Conservation (phyloP, 495 filamentous ascomycete genomes). For the Aspergillus indologenus region DNA sequence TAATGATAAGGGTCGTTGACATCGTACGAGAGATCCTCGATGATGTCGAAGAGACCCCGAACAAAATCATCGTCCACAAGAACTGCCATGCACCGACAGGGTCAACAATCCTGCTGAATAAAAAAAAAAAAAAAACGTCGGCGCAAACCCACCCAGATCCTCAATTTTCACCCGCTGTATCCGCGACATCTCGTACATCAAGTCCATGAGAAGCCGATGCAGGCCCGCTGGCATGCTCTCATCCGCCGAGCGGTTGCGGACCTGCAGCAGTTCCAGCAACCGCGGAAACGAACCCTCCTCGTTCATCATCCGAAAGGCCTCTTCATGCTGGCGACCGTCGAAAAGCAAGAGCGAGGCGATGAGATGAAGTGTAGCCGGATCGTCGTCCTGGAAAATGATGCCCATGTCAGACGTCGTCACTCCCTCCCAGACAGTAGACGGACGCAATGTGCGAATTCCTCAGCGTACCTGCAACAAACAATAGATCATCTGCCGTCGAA, state of each 20-base stretch:
- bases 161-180: slow-evolving; percentile 77
- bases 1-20: slow-evolving; percentile 95
- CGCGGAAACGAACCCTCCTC: slow-evolving; percentile 78
- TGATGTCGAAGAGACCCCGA: slow-evolving; percentile 77
- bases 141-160: slow-evolving; percentile 62
- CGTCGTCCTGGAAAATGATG: slow-evolving; percentile 62
- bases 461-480: slow-evolving; percentile 71
- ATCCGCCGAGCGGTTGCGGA: slow-evolving; percentile 54
- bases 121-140: too few species aligned
- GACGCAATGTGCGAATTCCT: neutral
- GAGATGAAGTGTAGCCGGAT: slow-evolving; percentile 70
- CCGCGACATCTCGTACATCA: slow-evolving; percentile 95
- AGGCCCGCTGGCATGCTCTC: slow-evolving; percentile 62
- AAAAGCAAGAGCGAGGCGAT: slow-evolving; percentile 86
- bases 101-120: slow-evolving; percentile 15
- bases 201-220: slow-evolving; percentile 77
- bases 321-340: slow-evolving; percentile 77
- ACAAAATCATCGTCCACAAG: slow-evolving; percentile 83
- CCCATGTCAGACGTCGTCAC: neutral
- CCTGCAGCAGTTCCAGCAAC: slow-evolving; percentile 76
- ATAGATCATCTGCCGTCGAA: slow-evolving; percentile 90
- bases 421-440: neutral
- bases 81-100: slow-evolving; percentile 29
- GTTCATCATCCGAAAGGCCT: slow-evolving; percentile 81
- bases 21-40: slow-evolving; percentile 87